Evolutionary conservation across 2,329 filamentous ascomycete genomes (phyloP).

Genomic region (Cladosporium sp.): DNA sequence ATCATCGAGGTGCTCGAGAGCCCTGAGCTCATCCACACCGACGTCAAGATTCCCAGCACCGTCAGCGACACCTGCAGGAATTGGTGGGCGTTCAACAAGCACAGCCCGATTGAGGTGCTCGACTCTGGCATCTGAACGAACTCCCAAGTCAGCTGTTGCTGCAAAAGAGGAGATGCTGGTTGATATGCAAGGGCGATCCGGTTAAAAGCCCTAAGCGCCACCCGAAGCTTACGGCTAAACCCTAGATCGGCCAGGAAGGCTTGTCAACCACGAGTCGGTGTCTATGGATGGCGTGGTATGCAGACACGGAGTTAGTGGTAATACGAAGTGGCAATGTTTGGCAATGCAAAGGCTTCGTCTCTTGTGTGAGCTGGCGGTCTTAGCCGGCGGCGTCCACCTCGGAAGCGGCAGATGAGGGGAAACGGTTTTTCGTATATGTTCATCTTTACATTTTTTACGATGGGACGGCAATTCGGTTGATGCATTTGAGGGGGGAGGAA

Average conservation of each 20-base stretch:
- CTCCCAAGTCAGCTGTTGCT: neutral
- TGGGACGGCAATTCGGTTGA: slow-evolving; percentile 7
- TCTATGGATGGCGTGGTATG: neutral
- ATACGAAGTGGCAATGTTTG: neutral
- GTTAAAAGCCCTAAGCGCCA: slow-evolving; percentile 21
- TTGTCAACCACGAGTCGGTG: neutral
- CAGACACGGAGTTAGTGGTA: neutral
- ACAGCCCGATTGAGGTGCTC: slow-evolving; percentile 5
- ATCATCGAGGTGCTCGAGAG: slow-evolving; percentile 40
- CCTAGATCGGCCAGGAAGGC: neutral
- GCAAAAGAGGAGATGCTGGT: slow-evolving; percentile 4
- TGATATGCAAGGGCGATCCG: neutral
- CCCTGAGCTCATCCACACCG: slow-evolving; percentile 43
- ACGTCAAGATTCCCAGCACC: slow-evolving; percentile 48
- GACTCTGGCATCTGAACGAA: slow-evolving; percentile 13
- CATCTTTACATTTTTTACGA: neutral
- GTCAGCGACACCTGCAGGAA: slow-evolving; percentile 53
- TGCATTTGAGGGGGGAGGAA: neutral
- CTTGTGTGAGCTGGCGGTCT: slow-evolving; percentile 6
- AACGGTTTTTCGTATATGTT: neutral
- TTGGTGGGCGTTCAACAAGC: slow-evolving; percentile 43
- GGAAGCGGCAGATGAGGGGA: slow-evolving; percentile 4
- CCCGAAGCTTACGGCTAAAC: slow-evolving; percentile 16
- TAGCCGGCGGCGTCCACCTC: neutral
- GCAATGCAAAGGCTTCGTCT: slow-evolving; percentile 6